phyloP scores from a whole-genome alignment of 257 asterid species.

The Rhazya stricta region DNA sequence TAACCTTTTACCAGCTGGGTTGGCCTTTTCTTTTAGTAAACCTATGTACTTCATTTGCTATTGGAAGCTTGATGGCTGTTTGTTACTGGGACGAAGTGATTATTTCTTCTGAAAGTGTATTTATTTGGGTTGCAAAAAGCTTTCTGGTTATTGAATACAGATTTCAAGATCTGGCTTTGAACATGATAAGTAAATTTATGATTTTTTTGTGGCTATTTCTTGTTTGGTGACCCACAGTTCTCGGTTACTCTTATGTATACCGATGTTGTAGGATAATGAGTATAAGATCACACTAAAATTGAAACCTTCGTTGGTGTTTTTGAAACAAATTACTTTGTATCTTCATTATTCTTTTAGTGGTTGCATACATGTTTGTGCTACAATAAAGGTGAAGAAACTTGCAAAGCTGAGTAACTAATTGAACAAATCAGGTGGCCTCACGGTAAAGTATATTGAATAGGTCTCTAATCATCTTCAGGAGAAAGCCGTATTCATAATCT shows the following conservation, averaged over 20 bases:
- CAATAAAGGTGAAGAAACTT: background rate
- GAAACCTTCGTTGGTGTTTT: background rate
- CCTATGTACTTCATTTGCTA: background rate
- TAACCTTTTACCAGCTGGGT: conserved; percentile 5
- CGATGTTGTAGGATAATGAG: background rate
- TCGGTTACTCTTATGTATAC: background rate
- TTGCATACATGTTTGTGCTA: background rate
- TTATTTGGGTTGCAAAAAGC: background rate
- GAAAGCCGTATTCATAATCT: background rate
- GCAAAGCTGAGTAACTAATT: background rate
- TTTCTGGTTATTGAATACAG: background rate
- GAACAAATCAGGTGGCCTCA: background rate
- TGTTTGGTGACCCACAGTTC: background rate
- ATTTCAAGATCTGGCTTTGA: conserved; percentile 6
- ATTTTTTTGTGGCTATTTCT: background rate
- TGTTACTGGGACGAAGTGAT: background rate
- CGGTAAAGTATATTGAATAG: background rate
- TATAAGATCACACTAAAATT: background rate
- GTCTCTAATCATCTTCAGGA: background rate
- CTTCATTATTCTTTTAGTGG: background rate
- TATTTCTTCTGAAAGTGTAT: background rate
- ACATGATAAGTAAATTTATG: background rate
- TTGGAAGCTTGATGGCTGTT: background rate
- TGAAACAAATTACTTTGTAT: background rate
- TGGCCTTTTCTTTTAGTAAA: background rate